A percentile compares a stretch with the other conserved stretches of the same genome.
These are phyloP conservation scores for Termitomyces titanicus DNA, from an alignment of 768 basidiomycete genomes.

Conservation along the genomic window DNA sequence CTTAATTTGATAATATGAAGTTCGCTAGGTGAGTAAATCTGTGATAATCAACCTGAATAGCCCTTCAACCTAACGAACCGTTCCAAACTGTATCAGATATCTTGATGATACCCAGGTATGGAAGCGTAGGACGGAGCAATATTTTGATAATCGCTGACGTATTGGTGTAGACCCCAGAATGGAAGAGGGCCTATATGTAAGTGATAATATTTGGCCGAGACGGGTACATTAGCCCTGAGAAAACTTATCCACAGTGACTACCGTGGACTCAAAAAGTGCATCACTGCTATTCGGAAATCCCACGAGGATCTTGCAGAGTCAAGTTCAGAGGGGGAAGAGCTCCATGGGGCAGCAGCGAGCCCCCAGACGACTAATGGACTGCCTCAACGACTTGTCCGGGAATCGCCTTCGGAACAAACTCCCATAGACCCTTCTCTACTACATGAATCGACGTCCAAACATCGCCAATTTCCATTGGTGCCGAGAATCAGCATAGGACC, in stretches of 20 bases:
- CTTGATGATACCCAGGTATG: slow-evolving; percentile 5
- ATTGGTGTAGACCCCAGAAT: slow-evolving; percentile 60
- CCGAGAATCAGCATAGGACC: background rate
- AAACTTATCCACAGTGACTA: slow-evolving; percentile 52
- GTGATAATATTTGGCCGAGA: slow-evolving; percentile 13
- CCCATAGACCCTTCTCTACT: background rate
- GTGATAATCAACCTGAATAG: background rate
- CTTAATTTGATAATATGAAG: background rate
- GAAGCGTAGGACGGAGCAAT: background rate
- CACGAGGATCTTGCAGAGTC: slow-evolving; percentile 25
- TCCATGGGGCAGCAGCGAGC: background rate
- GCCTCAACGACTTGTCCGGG: background rate
- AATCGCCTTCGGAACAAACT: background rate
- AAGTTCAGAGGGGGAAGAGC: slow-evolving; percentile 15
- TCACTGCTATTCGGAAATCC: slow-evolving; percentile 48
- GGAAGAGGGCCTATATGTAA: slow-evolving; percentile 68
- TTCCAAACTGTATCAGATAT: slow-evolving; percentile 1
- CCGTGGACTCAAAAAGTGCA: slow-evolving; percentile 62
- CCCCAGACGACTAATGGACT: background rate
- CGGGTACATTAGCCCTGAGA: slow-evolving; percentile 2
- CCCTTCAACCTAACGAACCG: too few relatives aligned
- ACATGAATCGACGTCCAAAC: background rate
- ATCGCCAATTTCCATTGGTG: too few relatives aligned
- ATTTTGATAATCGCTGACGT: background rate
- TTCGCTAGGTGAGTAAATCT: background rate